Evolutionary conservation across 1,139 yeast genomes (phyloP), one percentile per base, ranked within the genome.

Genomic region (Sugiyamaella sp.): DNA sequence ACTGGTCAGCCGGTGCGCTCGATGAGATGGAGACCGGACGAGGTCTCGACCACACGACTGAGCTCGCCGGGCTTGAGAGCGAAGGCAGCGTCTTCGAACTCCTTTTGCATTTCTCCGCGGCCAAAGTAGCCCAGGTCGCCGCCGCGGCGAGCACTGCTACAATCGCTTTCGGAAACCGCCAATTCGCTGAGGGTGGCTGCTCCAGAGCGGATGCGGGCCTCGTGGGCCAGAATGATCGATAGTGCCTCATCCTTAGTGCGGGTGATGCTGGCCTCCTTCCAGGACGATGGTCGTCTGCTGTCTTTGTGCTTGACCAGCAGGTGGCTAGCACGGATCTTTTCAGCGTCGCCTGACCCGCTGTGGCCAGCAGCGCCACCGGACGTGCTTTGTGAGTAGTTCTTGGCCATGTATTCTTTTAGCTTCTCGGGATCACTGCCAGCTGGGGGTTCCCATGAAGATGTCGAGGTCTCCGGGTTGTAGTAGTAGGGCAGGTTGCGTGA

Each of bases 61-160:
- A 88, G 71, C 67, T 90, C 95, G 16, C 96, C 97, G 9, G 90
- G 84, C 62, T 88, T 82, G 62, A 93, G 75, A 6, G 74, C 84
- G 68, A 86, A 91, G 0, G 97, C 86, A 1, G 95, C 96, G 57
- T 84, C 84, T 69, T 93, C 99, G 66, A 93, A 93, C 55, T 85
- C 75, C 45, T 96, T 96, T 69, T 93, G 98, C 99, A 93, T 93
- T 65, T 86, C 91, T 37, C 97, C 97, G 56, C 79, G 82, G 21
- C 88, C 89, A 67, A 93, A 93, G 67, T 74, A 83, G 0, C 99
- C 99, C 64, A 93, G 77, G 69, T 93, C 99, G 43, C 99, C 99
- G 24, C 90, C 90, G 65, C 89, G 84, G 45, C 86, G 76, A 63
- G 88, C 96, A 8, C 96, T 86, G 20, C 88, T 80, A 70, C 98